Base-by-base conservation (phyloP, 495 filamentous ascomycete species). In the Tuber magnatum region DNA sequence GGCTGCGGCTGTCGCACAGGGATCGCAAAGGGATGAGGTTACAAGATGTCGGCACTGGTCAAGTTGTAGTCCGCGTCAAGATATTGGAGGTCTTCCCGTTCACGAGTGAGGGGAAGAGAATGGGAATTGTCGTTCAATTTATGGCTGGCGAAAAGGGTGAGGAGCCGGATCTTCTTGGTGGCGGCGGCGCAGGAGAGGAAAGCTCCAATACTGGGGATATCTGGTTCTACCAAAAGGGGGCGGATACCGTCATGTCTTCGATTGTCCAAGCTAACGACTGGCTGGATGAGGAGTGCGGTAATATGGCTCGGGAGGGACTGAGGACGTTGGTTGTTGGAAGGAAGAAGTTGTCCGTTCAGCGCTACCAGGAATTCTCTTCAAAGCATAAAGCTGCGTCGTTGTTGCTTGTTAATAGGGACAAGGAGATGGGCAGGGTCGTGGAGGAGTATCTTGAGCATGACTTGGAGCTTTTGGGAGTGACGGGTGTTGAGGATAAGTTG, bases 201-300 rank as follows among this genome's bases (percentile, higher is more conserved):
- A 65, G 4, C 28, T 35, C 56, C 18, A 32, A 10, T 65, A 14
- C 28, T 35, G 87, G 89, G 41, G 94, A 97, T 80, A 94, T 97
- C 38, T 98, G 95, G 93, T 99, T 99, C 84, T 99, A 93, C 80
- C 94, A 99, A 77, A 99, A 99, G 83, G 96, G 96, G 40, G 96
- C 96, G 10, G 96, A 99, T 82, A 98, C 96, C 0, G 94, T 98
- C 68, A 99, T 99, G 96, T 87, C 89, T 24, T 87, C 91, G 20
- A 98, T 99, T 77, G 96, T 99, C 41, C 92, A 91, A 22, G 88
- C 93, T 20, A 97, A 97, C 81, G 95, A 98, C 86, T 99, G 96
- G 96, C 88, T 99, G 4, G 96, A 98, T 74, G 96, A 99, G 81
- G 96, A 99, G 83, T 97, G 94, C 3, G 92, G 93, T 3, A 99